Evolutionary conservation across 371 early-diverging fungal genomes (phyloP).

Genomic region (Synchytrium microbalum): DNA sequence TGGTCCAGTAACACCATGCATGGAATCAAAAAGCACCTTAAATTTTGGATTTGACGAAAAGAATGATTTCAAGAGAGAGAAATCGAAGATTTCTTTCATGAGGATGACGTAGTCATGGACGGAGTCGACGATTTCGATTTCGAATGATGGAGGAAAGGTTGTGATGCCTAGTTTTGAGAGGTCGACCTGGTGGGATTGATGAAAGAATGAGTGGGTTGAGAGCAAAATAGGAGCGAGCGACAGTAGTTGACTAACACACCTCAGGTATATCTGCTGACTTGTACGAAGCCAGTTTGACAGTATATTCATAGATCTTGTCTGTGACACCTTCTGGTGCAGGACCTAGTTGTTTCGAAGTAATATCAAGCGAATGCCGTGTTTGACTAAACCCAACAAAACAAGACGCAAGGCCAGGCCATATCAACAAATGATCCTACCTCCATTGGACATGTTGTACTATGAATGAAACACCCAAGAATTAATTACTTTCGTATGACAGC

Average conservation of each 20-base stretch:
- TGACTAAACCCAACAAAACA: conserved; percentile 3
- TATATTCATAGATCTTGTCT: conserved; percentile 70
- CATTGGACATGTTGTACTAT: conserved; percentile 84
- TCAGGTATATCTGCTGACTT: conserved; percentile 59
- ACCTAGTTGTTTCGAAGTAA: conserved; percentile 37
- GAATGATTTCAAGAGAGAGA: conserved; percentile 62
- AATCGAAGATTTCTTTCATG: conserved; percentile 85
- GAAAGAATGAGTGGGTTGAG: conserved; percentile 1
- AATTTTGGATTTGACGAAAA: conserved; percentile 52
- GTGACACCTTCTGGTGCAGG: conserved; percentile 94
- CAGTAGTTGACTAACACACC: no score
- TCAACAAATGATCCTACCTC: conserved; percentile 45
- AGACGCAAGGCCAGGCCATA: background rate
- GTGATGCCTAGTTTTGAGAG: conserved; percentile 59
- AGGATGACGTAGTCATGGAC: conserved; percentile 80
- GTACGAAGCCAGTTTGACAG: conserved; percentile 66
- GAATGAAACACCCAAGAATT: background rate
- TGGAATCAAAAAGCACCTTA: conserved; percentile 87
- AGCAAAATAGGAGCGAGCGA: conserved; percentile 4
- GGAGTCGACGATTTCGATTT: conserved; percentile 82
- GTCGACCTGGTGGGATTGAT: conserved; percentile 49
- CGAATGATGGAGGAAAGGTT: conserved; percentile 28
- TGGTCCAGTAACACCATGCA: conserved; percentile 96
- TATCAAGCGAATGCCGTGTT: no score
- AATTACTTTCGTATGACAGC: background rate